Evolutionary conservation across 805 yeast genomes (phyloP), one percentile per base, ranked within the genome.

Genomic region (Lachancea fermentati): DNA sequence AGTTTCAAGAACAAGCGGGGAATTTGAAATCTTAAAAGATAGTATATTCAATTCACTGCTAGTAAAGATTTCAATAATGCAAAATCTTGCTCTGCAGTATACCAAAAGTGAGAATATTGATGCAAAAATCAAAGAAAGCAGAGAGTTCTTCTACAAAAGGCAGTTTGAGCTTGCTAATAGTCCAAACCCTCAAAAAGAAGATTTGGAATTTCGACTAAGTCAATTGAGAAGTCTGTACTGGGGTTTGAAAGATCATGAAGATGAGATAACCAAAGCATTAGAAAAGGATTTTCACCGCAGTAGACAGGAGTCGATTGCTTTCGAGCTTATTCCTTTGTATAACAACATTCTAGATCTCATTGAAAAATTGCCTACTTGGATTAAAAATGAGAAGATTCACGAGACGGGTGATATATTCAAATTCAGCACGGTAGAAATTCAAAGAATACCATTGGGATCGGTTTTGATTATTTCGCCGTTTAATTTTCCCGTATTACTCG

Each of bases 211-310:
- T 54, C 70, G 95, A 36, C 67, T 75, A 48, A 67, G 75, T 39
- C 85, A 79, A 55, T 70, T 88, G 48, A 71, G 86, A 43, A 76
- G 80, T 51, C 53, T 88, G 14, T 83, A 81, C 64, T 79, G 71
- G 50, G 79, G 76, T 2, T 41, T 88, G 13, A 63, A 68, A 44
- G 88, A 83, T 55, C 71, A 79, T 52, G 69, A 65, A 37, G 78
- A 75, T 3, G 64, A 55, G 9, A 51, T 91, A 28, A 60, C 71
- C 30, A 73, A 66, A 2, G 88, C 95, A 0, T 62, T 88, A 46
- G 47, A 63, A 16, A 56, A 68, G 46, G 97, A 91, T 55, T 78
- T 88, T 60, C 71, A 79, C 59, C 74, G 91, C 43, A 59, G 84
- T 1, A 62, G 66, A 2, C 63, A 67, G 26, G 97, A 91, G 57